Evolutionary conservation across 805 yeast genomes (phyloP).

Genomic region (Metschnikowia koreensis): DNA sequence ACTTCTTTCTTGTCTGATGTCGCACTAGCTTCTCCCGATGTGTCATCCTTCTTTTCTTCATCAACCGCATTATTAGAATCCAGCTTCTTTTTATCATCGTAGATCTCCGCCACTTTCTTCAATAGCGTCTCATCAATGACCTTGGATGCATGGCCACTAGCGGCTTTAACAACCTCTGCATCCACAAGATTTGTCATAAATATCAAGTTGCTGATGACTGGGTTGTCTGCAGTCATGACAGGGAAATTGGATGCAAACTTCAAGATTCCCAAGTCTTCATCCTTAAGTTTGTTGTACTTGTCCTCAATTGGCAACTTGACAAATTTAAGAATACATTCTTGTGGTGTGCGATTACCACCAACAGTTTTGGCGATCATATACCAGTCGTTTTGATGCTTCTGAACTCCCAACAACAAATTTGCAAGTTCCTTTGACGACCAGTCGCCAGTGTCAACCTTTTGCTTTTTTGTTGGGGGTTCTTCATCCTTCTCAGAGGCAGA

Average conservation of each 20-base stretch:
- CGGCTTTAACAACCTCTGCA: slow-evolving; percentile 80
- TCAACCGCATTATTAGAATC: slow-evolving; percentile 1
- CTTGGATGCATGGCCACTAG: slow-evolving; percentile 61
- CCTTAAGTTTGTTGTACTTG: slow-evolving; percentile 51
- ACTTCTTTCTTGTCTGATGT: slow-evolving; percentile 4
- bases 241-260: slow-evolving; percentile 84
- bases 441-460: slow-evolving; percentile 26
- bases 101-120: slow-evolving; percentile 37
- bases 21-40: no score
- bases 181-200: slow-evolving; percentile 84
- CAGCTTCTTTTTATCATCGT: slow-evolving; percentile 18
- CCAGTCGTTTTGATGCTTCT: slow-evolving; percentile 74
- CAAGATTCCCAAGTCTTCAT: slow-evolving; percentile 59
- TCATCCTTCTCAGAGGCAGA: neutral
- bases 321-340: slow-evolving; percentile 78
- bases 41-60: slow-evolving; percentile 3
- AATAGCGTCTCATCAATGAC: slow-evolving; percentile 44
- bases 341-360: slow-evolving; percentile 64
- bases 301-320: slow-evolving; percentile 82
- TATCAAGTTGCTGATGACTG: slow-evolving; percentile 88
- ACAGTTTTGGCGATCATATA: slow-evolving; percentile 64
- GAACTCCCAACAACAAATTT: slow-evolving; percentile 59
- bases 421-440: slow-evolving; percentile 73
- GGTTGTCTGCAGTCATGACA: slow-evolving; percentile 82
- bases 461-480: slow-evolving; percentile 26